phyloP scores from a whole-genome alignment of 2,329 filamentous ascomycete genomes.

The Grosmannia clavigera region DNA sequence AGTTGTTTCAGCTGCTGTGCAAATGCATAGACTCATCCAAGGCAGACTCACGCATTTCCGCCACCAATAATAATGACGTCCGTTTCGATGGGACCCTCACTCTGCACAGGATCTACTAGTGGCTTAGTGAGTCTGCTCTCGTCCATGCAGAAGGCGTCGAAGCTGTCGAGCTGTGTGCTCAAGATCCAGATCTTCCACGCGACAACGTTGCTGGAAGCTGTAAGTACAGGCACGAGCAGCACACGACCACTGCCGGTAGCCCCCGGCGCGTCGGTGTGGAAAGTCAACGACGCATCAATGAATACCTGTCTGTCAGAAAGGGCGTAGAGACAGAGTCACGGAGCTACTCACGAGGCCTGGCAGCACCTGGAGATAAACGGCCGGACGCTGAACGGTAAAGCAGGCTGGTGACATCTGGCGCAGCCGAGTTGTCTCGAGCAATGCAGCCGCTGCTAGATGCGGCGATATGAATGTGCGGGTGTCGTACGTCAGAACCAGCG shows the following conservation, averaged over 20 bases:
- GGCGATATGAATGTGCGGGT: background rate
- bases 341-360: background rate
- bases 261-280: background rate
- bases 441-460: background rate
- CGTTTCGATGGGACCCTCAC: background rate
- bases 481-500: conserved; percentile 1
- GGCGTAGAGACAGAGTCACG: background rate
- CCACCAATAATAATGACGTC: conserved; percentile 4
- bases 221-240: background rate
- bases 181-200: conserved; percentile 5
- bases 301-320: background rate
- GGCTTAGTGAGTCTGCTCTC: background rate
- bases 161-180: background rate
- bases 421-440: conserved; percentile 1
- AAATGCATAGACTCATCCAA: background rate
- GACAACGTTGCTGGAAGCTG: background rate
- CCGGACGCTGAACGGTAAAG: background rate
- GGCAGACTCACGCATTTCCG: background rate
- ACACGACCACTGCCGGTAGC: background rate
- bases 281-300: background rate
- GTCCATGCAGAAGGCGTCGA: background rate
- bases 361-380: background rate
- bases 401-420: background rate
- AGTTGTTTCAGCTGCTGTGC: too few species aligned
- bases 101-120: background rate